Percentiles rank a stretch among this genome's conserved stretches.
Evolutionary conservation across 2,329 filamentous ascomycete species (phyloP).

Genomic region (Cadophora gregata): DNA sequence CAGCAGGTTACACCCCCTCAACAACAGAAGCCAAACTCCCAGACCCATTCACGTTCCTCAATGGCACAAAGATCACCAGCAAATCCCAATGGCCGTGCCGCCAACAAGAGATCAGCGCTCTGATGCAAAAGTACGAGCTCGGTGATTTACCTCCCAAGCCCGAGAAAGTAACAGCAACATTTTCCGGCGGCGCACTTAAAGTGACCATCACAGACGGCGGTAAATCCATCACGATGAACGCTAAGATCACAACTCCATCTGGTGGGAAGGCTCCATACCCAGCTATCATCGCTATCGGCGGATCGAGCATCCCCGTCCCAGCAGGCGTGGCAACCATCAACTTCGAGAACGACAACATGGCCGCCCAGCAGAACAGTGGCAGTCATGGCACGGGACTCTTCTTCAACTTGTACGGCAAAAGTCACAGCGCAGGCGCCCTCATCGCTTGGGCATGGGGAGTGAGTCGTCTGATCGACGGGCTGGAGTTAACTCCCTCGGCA

Average conservation of each 20-base stretch:
- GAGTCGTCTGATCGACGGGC: conserved; percentile 63
- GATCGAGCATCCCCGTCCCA: conserved; percentile 60
- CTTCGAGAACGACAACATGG: conserved; percentile 65
- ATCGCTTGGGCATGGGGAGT: conserved; percentile 70
- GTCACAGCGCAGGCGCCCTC: conserved; percentile 61
- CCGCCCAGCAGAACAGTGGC: conserved; percentile 51
- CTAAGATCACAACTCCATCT: conserved; percentile 50
- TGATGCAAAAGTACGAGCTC: conserved; percentile 58
- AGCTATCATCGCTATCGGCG: conserved; percentile 63
- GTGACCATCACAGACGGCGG: conserved; percentile 53
- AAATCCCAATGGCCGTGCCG: conserved; percentile 56
- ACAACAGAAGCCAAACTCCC: conserved; percentile 34
- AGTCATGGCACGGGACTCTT: conserved; percentile 64
- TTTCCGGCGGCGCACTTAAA: conserved; percentile 51
- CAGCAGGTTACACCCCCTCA: conserved; percentile 22
- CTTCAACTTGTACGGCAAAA: conserved; percentile 62
- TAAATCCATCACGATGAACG: conserved; percentile 53
- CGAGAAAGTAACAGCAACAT: conserved; percentile 52
- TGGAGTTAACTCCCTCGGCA: conserved; percentile 54
- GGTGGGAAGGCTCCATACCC: conserved; percentile 55
- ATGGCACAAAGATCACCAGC: conserved; percentile 52
- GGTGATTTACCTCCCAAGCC: conserved; percentile 55
- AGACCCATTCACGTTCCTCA: conserved; percentile 55
- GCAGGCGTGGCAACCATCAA: conserved; percentile 60
- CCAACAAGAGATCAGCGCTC: conserved; percentile 53